Evolutionary conservation across 2,329 filamentous ascomycete species (phyloP).

Genomic region (Phialophora chinensis): DNA sequence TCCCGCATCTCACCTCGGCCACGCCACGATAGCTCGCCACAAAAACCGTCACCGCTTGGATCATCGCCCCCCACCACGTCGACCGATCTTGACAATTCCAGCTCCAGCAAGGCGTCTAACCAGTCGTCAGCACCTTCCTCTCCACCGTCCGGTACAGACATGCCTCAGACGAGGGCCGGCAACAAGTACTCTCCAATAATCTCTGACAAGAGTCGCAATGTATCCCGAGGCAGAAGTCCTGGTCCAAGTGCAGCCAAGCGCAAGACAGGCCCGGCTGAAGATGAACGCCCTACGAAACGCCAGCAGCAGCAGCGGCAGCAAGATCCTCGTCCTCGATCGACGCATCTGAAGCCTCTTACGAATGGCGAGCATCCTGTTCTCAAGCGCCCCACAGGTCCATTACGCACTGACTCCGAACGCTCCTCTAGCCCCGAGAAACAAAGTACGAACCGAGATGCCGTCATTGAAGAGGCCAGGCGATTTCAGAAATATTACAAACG

Average conservation of each 20-base stretch:
- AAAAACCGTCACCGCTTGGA: conserved; percentile 66
- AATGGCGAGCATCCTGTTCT: conserved; percentile 18
- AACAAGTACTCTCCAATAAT: conserved; percentile 43
- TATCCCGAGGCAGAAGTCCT: conserved; percentile 28
- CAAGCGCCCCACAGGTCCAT: conserved; percentile 24
- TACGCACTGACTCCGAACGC: conserved; percentile 31
- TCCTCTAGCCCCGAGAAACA: conserved; percentile 43
- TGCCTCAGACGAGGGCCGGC: conserved; percentile 40
- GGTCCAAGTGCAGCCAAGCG: conserved; percentile 50
- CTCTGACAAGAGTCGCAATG: conserved; percentile 32
- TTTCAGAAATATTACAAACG: conserved; percentile 66
- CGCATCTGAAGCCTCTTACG: conserved; percentile 40
- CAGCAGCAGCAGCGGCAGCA: conserved; percentile 36
- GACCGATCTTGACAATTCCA: conserved; percentile 60
- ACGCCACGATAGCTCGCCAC: conserved; percentile 58
- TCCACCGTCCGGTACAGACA: conserved; percentile 45
- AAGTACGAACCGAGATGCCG: conserved; percentile 48
- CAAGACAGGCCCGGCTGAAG: conserved; percentile 46
- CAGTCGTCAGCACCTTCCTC: conserved; percentile 54
- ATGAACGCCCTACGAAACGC: conserved; percentile 42
- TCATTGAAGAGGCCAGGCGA: conserved; percentile 47
- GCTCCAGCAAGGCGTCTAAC: conserved; percentile 47
- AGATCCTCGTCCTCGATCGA: conserved; percentile 1
- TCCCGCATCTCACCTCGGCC: conserved; percentile 43
- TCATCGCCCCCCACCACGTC: conserved; percentile 67